These are phyloP conservation scores for Orychophragmus violaceus DNA, from an alignment of 345 rosid species.

Conservation along the genomic window DNA sequence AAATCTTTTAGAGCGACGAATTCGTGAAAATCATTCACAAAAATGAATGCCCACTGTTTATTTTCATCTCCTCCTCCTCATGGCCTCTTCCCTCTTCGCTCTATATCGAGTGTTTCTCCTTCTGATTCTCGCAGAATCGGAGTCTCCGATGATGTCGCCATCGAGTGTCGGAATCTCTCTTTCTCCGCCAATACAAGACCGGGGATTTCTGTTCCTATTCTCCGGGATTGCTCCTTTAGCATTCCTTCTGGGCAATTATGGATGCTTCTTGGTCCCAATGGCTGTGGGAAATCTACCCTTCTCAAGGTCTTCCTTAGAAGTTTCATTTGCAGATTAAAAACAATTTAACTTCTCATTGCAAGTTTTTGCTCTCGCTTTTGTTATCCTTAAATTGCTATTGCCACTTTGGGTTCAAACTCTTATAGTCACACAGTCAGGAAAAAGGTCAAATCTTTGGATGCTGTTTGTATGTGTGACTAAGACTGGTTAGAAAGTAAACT, in stretches of 20 bases:
- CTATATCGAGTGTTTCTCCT: slow-evolving; percentile 13
- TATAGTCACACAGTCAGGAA: neutral
- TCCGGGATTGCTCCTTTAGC: slow-evolving; percentile 63
- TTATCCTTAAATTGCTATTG: neutral
- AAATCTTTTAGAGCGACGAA: neutral
- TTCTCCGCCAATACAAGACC: slow-evolving; percentile 60
- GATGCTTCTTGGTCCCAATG: slow-evolving; percentile 98
- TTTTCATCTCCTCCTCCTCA: slow-evolving; percentile 24
- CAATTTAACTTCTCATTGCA: neutral
- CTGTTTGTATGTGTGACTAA: neutral
- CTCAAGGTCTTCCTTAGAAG: slow-evolving; percentile 68
- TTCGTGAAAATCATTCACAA: neutral
- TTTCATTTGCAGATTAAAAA: no score
- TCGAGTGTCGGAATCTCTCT: slow-evolving; percentile 59
- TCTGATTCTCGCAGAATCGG: slow-evolving; percentile 35
- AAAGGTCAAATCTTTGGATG: slow-evolving; percentile 6
- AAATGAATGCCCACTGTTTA: slow-evolving; percentile 35
- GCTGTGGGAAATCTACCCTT: slow-evolving; percentile 96
- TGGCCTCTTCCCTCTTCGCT: slow-evolving; percentile 33
- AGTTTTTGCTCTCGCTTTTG: neutral
- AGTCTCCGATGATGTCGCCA: slow-evolving; percentile 32
- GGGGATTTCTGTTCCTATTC: slow-evolving; percentile 51
- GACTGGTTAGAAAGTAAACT: neutral
- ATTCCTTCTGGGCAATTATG: slow-evolving; percentile 79
- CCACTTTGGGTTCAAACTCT: neutral